These are phyloP conservation scores for Pseudopithomyces chartarum DNA, from an alignment of 2,329 filamentous ascomycete species.

Conservation along the genomic window DNA sequence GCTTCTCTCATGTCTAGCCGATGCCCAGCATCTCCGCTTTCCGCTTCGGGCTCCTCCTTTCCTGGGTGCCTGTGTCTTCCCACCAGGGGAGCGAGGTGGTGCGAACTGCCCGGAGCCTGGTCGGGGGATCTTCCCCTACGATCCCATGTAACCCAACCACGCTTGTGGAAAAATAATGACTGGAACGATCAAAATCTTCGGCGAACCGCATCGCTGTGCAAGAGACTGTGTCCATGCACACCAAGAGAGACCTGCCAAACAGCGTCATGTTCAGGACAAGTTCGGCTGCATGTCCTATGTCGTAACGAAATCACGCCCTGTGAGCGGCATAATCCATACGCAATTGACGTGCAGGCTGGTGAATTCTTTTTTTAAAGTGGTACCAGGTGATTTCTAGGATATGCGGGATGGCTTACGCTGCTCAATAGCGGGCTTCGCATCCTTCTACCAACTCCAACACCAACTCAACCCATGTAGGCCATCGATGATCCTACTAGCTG, in stretches of 20 bases:
- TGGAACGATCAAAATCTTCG: neutral
- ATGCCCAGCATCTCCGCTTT: slow-evolving; percentile 25
- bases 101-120: slow-evolving; percentile 25
- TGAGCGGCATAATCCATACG: neutral
- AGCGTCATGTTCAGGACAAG: neutral
- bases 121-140: slow-evolving; percentile 9
- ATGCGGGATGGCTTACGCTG: neutral
- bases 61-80: slow-evolving; percentile 22
- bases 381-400: neutral
- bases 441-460: neutral
- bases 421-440: neutral
- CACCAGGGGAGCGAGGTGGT: slow-evolving; percentile 20
- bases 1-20: slow-evolving; percentile 17
- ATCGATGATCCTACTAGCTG: neutral
- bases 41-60: slow-evolving; percentile 21
- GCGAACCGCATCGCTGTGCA: slow-evolving; percentile 1
- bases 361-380: neutral
- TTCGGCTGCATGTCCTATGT: neutral
- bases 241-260: neutral
- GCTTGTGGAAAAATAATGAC: slow-evolving; percentile 3
- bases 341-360: neutral
- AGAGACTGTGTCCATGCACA: neutral
- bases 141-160: slow-evolving; percentile 6
- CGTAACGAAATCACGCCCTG: neutral
- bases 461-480: neutral